Evolutionary conservation across 345 rosid genomes (phyloP).

Genomic region (Gossypium anomalum): DNA sequence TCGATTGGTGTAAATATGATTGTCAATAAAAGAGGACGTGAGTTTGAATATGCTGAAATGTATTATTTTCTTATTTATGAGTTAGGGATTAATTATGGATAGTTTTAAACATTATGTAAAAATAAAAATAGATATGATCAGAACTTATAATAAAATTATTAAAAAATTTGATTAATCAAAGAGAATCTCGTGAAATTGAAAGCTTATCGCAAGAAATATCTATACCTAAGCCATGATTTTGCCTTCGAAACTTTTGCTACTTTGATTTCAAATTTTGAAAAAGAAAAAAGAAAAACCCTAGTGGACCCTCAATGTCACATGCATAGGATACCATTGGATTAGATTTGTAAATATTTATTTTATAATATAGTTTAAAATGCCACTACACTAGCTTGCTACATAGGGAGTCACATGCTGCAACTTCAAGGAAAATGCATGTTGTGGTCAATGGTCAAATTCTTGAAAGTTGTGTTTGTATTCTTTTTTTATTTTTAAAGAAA

Average conservation of each 20-base stretch:
- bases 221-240: slow-evolving; percentile 11
- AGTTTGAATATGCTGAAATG: rapidly evolving
- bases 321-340: slow-evolving; percentile 27
- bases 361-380: background rate
- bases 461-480: slow-evolving; percentile 5
- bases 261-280: background rate
- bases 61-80: no score
- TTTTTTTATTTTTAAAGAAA: background rate
- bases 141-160: no score
- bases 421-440: slow-evolving; percentile 7
- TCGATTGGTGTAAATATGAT: no score
- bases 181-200: background rate
- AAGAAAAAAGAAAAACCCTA: background rate
- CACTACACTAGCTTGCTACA: background rate
- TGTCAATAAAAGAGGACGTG: rapidly evolving
- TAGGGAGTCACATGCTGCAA: slow-evolving; percentile 3
- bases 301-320: slow-evolving; percentile 21
- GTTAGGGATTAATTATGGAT: rapidly evolving
- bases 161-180: no score
- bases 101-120: no score
- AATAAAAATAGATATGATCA: rapidly evolving
- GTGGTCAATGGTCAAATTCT: slow-evolving; percentile 24
- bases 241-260: background rate
- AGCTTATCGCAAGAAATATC: background rate
- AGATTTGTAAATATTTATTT: background rate